Evolutionary conservation across 352 stramenopile genomes (phyloP), one percentile per base, ranked within the genome.

Genomic region (Blastocystis sp.): DNA sequence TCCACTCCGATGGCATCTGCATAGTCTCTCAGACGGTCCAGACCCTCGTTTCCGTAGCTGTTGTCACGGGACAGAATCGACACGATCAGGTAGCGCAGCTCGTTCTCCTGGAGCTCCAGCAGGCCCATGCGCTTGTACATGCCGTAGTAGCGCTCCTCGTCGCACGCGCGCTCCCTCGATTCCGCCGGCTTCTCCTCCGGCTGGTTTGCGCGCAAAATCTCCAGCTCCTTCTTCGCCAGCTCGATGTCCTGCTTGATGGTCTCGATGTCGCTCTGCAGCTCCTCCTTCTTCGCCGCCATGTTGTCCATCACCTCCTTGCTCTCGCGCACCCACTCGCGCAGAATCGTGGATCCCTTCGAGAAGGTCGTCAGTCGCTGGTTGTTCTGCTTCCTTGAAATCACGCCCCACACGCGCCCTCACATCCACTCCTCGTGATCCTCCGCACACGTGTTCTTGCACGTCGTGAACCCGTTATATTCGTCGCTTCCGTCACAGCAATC

Each of bases 401-500:
- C n/a, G 21, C 53, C 5, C 23, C 19, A 38, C 34, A 21, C 5
- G 21, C 56, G 62, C 34, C 0, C 53, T 11, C 52, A 88, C 78
- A 21, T 89, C 89, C 97, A 92, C 88, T 93, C 76, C 43, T 92
- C 89, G 40, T 90, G 90, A 69, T 92, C 92, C 78, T 93, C 90
- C 7, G 56, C 41, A 86, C 91, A 93, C 2, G 91, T 93, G 59
- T 90, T 86, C 0, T 89, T 76, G 80, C 92, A 94, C 67, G 92
- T 69, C 48, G 90, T 56, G 84, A 91, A 71, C 59, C 93, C 89
- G 79, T 91, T 69, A 89, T 95, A 91, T 90, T 97, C 91, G 90
- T 96, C 90, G 87, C 91, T 91, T 82, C 94, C 89, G 87, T 97
- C 90, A 89, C 94, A 92, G 90, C 94, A 91, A 90, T 95, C 89